Conservation (phyloP, 495 filamentous ascomycete species). For the Parmelia sp. region DNA sequence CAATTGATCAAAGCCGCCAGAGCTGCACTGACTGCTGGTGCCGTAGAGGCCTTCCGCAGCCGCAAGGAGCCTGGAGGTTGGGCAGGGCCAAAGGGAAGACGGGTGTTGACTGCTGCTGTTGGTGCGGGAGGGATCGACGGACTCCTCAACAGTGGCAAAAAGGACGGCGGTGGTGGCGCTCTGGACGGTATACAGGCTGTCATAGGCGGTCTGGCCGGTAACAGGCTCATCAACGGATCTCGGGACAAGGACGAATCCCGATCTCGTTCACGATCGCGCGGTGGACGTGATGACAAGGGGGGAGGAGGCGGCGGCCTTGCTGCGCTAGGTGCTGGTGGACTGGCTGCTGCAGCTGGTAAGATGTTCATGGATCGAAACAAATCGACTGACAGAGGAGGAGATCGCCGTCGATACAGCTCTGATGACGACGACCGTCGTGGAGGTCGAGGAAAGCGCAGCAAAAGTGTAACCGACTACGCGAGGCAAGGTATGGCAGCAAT, state of each 20-base stretch:
- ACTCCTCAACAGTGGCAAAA: slow-evolving; percentile 48
- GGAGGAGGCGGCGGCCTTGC: slow-evolving; percentile 41
- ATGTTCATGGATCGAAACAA: slow-evolving; percentile 65
- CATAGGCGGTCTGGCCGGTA: slow-evolving; percentile 78
- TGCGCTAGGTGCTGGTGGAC: slow-evolving; percentile 65
- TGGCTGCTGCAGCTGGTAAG: slow-evolving; percentile 76
- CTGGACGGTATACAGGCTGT: slow-evolving; percentile 64
- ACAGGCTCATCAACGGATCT: slow-evolving; percentile 69
- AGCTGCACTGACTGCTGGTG: slow-evolving; percentile 78
- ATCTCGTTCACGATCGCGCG: slow-evolving; percentile 44
- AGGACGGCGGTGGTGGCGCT: slow-evolving; percentile 64
- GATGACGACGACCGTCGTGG: slow-evolving; percentile 45
- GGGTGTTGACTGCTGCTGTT: slow-evolving; percentile 79
- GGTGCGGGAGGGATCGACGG: slow-evolving; percentile 79
- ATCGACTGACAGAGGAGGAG: slow-evolving; percentile 50
- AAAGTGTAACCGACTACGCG: slow-evolving; percentile 53
- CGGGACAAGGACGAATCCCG: slow-evolving; percentile 54
- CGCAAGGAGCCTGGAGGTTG: slow-evolving; percentile 80
- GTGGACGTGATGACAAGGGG: slow-evolving; percentile 37
- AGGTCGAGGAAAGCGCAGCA: slow-evolving; percentile 44
- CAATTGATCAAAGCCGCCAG: slow-evolving; percentile 76
- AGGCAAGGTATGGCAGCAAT: slow-evolving; percentile 45
- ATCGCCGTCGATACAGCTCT: slow-evolving; percentile 33
- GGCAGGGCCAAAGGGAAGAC: slow-evolving; percentile 79
- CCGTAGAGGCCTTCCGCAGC: slow-evolving; percentile 77